Evolutionary conservation across 495 filamentous ascomycete genomes (phyloP), one percentile per base, ranked within the genome.

Genomic region (Jackrogersella minutella): DNA sequence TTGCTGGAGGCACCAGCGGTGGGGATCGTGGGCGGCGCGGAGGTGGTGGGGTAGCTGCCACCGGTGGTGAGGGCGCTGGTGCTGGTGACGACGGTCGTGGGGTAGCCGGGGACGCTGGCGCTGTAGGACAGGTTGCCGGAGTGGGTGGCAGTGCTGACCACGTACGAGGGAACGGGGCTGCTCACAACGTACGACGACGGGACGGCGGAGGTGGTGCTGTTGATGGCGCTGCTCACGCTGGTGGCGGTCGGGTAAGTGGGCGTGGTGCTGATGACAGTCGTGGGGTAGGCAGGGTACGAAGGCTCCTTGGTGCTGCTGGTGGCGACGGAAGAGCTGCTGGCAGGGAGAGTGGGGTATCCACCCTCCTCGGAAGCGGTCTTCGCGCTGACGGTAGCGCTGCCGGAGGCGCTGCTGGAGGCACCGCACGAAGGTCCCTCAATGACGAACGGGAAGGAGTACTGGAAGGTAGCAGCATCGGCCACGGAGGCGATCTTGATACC

Each of bases 401-500:
- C 11, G 31, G 4, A 5, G 31, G 19, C 26, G 41, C 41, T 21
- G 56, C 51, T 47, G 37, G 5, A 19, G 14, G 21, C 41, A 24
- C 49, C 58, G 67, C 67, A 72, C 34, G 69, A 76, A 19, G 72
- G 67, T 21, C 68, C 68, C 21, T 50, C 66, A 71, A 84, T 81
- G 63, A 70, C 34, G 76, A 84, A 84, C 40, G 81, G 80, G 77
- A 80, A 80, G 16, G 75, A 76, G 77, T 79, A 84, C 75, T 84
- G 81, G 78, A 79, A 82, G 65, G 75, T 70, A n/a, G 17, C 46
- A 9, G 50, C 21, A 65, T 81, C 59, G 62, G 65, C 60, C 21
- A 77, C 76, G 37, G 69, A 68, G 43, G 61, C 64, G 70, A 84
- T 74, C 73, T 73, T 74, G 71, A 84, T 69, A 55, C 81, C 81